Conservation (phyloP, 805 yeast species). For the Saccharomyces kudriavzevii region DNA sequence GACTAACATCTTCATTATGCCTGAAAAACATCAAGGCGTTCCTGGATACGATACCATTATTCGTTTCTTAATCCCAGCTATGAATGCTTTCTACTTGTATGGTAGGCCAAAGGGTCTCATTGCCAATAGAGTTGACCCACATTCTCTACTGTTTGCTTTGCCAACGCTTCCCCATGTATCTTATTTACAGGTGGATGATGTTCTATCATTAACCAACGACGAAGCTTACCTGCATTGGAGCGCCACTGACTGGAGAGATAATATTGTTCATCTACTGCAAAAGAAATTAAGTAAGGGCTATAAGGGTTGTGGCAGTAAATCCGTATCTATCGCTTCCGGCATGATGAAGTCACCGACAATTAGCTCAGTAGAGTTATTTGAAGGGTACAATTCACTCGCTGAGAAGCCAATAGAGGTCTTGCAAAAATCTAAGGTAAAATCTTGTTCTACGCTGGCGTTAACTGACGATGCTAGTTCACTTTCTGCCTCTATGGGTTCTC, state of each 20-base stretch:
- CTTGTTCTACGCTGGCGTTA: background rate
- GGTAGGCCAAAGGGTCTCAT: constrained; percentile 64
- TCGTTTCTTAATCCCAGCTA: constrained; percentile 57
- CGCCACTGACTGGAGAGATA: constrained; percentile 47
- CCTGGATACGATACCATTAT: constrained; percentile 66
- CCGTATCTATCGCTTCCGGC: constrained; percentile 45
- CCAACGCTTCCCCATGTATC: constrained; percentile 67
- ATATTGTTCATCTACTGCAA: constrained; percentile 48
- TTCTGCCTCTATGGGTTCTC: background rate
- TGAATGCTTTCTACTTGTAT: constrained; percentile 62
- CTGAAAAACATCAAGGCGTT: constrained; percentile 66
- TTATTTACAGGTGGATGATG: constrained; percentile 53
- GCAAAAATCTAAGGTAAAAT: background rate
- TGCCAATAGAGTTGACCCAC: constrained; percentile 47
- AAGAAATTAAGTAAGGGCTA: constrained; percentile 51
- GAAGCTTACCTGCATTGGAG: constrained; percentile 43
- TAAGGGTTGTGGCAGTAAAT: constrained; percentile 64
- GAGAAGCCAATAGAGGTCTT: background rate
- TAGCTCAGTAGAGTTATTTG: constrained; percentile 30
- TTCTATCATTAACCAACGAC: constrained; percentile 35
- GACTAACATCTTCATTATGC: constrained; percentile 47
- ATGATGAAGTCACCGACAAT: constrained; percentile 47
- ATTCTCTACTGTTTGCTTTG: constrained; percentile 58
- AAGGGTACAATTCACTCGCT: constrained; percentile 4
- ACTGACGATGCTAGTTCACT: background rate